Evolutionary conservation across 2,329 filamentous ascomycete species (phyloP).

Genomic region (Atkinsonella texensis): DNA sequence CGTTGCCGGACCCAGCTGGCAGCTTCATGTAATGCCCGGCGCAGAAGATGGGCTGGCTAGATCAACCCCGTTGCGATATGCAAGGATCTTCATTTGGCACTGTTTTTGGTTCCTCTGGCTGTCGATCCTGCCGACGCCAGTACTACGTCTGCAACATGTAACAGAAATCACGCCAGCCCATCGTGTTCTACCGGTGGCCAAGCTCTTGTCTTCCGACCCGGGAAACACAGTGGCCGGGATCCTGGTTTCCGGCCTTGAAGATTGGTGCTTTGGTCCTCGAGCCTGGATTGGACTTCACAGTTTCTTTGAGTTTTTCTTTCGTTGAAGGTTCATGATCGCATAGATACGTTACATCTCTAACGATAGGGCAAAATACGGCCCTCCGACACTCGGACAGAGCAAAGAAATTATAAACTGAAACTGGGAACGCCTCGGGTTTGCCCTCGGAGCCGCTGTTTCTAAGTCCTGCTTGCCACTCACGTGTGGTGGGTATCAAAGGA

Average conservation of each 20-base stretch:
- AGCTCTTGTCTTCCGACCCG: not conserved
- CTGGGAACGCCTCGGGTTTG: not conserved
- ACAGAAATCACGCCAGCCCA: not conserved
- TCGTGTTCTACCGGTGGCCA: not conserved
- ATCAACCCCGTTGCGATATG: not conserved
- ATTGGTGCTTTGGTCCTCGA: not conserved
- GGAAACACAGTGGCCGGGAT: conserved; percentile 1
- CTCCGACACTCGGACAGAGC: not conserved
- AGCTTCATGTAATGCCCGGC: not conserved
- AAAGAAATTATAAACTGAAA: not conserved
- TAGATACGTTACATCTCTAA: not conserved
- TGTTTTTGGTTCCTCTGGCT: not conserved
- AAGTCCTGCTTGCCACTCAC: not conserved
- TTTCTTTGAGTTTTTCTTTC: not conserved
- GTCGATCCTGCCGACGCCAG: not conserved
- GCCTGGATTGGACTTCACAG: not conserved
- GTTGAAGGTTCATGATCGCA: not conserved
- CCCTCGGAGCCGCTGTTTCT: not conserved
- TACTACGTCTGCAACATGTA: not conserved
- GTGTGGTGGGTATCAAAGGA: not conserved
- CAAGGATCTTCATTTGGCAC: not conserved
- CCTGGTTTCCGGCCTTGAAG: conserved; percentile 4
- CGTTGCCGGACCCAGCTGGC: not conserved
- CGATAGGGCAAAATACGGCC: not conserved
- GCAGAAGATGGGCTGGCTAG: not conserved